Base-by-base conservation (phyloP, 192 early-diverging fungal genomes). In the Phycomyces nitens region DNA sequence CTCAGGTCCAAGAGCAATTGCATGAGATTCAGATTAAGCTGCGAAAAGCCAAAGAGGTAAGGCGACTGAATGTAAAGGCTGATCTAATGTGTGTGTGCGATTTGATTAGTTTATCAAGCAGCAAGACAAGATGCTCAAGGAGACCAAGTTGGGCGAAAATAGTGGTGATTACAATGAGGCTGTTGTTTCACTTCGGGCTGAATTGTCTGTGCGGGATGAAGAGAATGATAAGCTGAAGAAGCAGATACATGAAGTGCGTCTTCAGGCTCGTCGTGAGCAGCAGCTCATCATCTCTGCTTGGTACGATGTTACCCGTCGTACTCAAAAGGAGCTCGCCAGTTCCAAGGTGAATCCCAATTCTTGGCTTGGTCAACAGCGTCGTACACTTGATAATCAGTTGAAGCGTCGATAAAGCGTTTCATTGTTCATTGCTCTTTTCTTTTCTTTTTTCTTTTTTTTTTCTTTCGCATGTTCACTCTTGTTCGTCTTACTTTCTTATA, bases 241-340 rank as follows among this genome's bases (percentile, higher is more conserved):
- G 21, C 53, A 62, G 29, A 39, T 89, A 53, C 74, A 78, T 50
- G 91, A 94, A 62, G 77, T 82, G 15, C 80, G 89, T 62, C 70
- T 80, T 22, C 89, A 88, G 69, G 81, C 79, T 54, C 78, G 77
- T 64, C 84, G 89, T 29, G 95, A 97, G 68, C 88, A 92, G 62
- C 80, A 79, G 55, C 74, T 94, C 49, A 90, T 97, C 65, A 79
- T 87, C 39, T 91, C 90, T 14, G 93, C 95, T 8, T 97, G 87
- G 87, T 82, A 87, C 64, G 81, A 88, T 61, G 58, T 85, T 16
- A 72, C 69, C 16, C 65, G 68, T 23, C 79, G 70, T 60, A 68
- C 71, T 53, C 71, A 77, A 43, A 72, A 73, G 44, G 86, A 91
- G 59, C 80, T 79, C 61, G 79, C 77, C 56, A 80, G 70, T 53